phyloP scores from a whole-genome alignment of 148 eudicot genomes.

The Nyssa sinensis region DNA sequence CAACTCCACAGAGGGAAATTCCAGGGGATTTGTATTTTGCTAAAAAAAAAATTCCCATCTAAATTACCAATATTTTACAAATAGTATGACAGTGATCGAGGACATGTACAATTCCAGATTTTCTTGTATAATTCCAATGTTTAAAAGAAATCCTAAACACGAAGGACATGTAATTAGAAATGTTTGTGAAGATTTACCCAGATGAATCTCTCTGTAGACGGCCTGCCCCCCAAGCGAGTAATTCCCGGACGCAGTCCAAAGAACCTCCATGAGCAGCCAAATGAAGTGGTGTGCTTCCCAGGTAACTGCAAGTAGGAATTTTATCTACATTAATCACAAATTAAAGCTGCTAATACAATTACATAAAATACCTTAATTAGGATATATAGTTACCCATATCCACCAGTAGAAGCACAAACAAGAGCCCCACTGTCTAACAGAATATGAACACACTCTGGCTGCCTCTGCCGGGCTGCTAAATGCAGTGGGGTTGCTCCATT shows the following conservation, averaged over 20 bases:
- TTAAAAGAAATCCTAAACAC: background rate
- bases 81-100: background rate
- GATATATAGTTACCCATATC: conserved; percentile 13
- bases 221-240: conserved; percentile 33
- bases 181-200: conserved; percentile 19
- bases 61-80: too few relatives aligned
- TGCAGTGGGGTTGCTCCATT: conserved; percentile 32
- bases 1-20: too few relatives aligned
- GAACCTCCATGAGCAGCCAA: conserved; percentile 34
- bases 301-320: conserved; percentile 20
- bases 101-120: background rate
- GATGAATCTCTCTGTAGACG: conserved; percentile 28
- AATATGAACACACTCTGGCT: conserved; percentile 23
- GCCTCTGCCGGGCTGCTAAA: conserved; percentile 26
- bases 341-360: background rate
- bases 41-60: background rate
- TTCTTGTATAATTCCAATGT: too few relatives aligned
- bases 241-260: conserved; percentile 33
- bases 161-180: background rate
- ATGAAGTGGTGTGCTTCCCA: conserved; percentile 31
- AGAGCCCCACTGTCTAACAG: conserved; percentile 31
- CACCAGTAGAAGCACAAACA: conserved; percentile 28
- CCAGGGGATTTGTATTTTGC: too few relatives aligned
- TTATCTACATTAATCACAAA: background rate
- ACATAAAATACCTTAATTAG: background rate